Conservation (phyloP, 495 filamentous ascomycete genomes). For the Aspergillus campestris region DNA sequence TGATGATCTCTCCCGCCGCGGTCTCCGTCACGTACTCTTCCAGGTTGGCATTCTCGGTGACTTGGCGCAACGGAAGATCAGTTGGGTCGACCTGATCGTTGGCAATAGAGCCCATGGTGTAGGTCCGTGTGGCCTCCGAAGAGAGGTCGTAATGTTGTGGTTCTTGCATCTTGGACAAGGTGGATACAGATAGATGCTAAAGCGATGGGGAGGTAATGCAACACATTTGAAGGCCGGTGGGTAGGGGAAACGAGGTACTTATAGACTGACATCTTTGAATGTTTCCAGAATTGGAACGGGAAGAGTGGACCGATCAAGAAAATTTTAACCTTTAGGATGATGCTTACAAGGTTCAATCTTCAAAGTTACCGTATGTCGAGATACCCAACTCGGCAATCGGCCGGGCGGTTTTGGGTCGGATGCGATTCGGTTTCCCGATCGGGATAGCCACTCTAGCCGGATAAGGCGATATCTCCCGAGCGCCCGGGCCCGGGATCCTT, state of each 20-base stretch:
- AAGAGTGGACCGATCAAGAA: too few relatives aligned
- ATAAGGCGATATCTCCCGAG: slow-evolving; percentile 25
- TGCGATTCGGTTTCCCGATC: slow-evolving; percentile 13
- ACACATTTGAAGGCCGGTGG: too few relatives aligned
- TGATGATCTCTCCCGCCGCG: slow-evolving; percentile 48
- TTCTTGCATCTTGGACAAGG: slow-evolving; percentile 14
- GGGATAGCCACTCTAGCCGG: slow-evolving; percentile 13
- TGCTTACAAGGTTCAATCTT: too few relatives aligned
- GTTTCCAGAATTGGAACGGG: too few relatives aligned
- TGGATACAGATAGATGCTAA: not conserved
- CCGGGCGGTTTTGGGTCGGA: slow-evolving; percentile 9
- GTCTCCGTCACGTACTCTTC: slow-evolving; percentile 59
- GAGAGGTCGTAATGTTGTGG: slow-evolving; percentile 4
- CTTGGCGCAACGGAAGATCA: slow-evolving; percentile 54
- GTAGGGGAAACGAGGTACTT: not conserved
- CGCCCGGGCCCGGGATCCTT: too few relatives aligned
- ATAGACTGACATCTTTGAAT: too few relatives aligned
- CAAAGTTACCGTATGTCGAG: not conserved
- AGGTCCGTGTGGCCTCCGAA: slow-evolving; percentile 15
- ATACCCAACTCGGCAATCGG: slow-evolving; percentile 1
- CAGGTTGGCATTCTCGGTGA: slow-evolving; percentile 51
- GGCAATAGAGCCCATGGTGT: slow-evolving; percentile 15
- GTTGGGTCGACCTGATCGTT: slow-evolving; percentile 18
- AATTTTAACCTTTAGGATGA: too few relatives aligned
- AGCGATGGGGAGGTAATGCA: too few relatives aligned